These are phyloP conservation scores for Astragalus membranaceus DNA, from an alignment of 306 rosid genomes.

Conservation along the genomic window DNA sequence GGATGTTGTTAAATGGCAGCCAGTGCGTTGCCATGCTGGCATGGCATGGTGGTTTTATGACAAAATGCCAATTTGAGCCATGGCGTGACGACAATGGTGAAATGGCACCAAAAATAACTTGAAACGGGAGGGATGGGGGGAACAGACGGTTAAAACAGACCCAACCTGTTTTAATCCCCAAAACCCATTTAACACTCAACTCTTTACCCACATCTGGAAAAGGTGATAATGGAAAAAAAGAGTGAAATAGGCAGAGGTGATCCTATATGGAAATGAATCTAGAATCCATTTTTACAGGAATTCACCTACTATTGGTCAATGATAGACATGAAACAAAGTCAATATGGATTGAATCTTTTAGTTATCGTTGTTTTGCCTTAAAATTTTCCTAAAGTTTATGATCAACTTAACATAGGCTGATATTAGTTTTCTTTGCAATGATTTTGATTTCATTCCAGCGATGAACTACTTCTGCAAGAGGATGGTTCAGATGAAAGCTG, in stretches of 20 bases:
- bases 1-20: no score
- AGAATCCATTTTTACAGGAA: background rate
- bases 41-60: no score
- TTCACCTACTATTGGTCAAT: background rate
- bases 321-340: background rate
- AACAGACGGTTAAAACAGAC: no score
- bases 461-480: slow-evolving; percentile 95
- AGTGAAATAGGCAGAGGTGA: background rate
- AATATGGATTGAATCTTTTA: background rate
- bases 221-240: background rate
- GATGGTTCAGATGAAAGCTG: slow-evolving; percentile 57
- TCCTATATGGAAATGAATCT: background rate
- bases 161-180: no score
- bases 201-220: background rate
- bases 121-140: no score
- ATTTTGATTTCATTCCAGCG: slow-evolving; percentile 50
- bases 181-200: background rate
- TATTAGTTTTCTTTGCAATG: slow-evolving; percentile 21
- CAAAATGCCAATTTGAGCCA: no score
- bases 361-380: background rate
- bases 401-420: background rate
- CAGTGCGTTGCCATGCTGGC: no score
- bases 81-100: no score
- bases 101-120: no score
- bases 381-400: background rate